Conservation (phyloP, 2,329 filamentous ascomycete genomes). For the Periconia macrospinosa region DNA sequence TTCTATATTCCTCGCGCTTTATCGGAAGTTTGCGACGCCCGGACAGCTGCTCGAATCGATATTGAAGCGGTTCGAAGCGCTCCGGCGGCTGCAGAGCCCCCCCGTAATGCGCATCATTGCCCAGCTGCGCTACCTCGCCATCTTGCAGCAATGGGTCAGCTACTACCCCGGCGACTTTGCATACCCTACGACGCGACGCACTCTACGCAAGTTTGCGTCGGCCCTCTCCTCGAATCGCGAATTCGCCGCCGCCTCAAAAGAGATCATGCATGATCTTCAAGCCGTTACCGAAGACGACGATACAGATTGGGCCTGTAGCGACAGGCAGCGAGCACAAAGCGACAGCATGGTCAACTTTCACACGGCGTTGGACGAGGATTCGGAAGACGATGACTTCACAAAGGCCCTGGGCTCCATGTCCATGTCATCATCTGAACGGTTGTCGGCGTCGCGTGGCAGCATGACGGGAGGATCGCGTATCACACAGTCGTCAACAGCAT, state of each 20-base stretch:
- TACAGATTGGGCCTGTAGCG: constrained; percentile 84
- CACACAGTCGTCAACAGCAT: constrained; percentile 26
- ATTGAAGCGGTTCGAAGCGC: constrained; percentile 71
- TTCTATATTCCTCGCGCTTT: constrained; percentile 86
- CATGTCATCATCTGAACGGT: constrained; percentile 25
- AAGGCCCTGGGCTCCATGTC: constrained; percentile 34
- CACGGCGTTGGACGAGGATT: constrained; percentile 44
- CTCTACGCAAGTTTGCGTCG: constrained; percentile 73
- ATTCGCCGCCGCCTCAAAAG: constrained; percentile 80
- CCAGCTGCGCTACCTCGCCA: constrained; percentile 80
- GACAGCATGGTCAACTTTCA: constrained; percentile 47
- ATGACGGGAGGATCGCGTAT: constrained; percentile 23
- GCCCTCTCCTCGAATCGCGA: constrained; percentile 76
- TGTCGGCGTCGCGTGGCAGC: constrained; percentile 35
- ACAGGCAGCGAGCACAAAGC: constrained; percentile 59
- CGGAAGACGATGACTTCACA: constrained; percentile 35
- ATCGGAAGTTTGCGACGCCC: constrained; percentile 89
- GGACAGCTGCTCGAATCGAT: constrained; percentile 76
- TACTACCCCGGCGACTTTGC: constrained; percentile 94
- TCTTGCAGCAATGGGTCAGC: constrained; percentile 86
- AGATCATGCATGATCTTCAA: constrained; percentile 80
- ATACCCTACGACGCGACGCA: constrained; percentile 69
- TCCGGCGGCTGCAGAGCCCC: constrained; percentile 67
- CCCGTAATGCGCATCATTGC: constrained; percentile 77
- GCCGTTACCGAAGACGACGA: constrained; percentile 84